phyloP scores from a whole-genome alignment of 208 protist species.

The Leishmania major region DNA sequence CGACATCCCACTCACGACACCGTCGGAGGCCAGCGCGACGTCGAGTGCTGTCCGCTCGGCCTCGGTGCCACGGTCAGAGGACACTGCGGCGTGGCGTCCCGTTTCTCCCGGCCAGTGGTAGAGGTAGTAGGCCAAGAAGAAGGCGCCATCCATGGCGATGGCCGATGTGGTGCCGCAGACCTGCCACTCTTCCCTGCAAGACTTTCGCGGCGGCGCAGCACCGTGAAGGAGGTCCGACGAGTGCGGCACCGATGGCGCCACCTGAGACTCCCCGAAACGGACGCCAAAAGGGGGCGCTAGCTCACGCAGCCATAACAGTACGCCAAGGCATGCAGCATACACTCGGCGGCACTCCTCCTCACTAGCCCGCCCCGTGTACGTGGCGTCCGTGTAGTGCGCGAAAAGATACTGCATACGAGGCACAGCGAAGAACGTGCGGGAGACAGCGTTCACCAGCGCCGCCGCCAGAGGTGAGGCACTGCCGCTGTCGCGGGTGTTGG shows the following conservation, averaged over 20 bases:
- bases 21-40: conserved; percentile 2
- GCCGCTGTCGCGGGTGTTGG: background rate
- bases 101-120: conserved; percentile 17
- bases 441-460: conserved; percentile 29
- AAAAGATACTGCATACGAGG: conserved; percentile 62
- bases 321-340: conserved; percentile 26
- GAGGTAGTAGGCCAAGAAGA: conserved; percentile 57
- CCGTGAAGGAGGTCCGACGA: background rate
- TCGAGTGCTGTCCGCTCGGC: background rate
- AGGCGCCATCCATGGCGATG: conserved; percentile 63
- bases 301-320: conserved; percentile 42
- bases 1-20: background rate
- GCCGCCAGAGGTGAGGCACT: background rate
- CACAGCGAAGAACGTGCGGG: conserved; percentile 39
- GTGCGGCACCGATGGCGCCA: background rate
- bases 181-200: background rate
- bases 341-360: conserved; percentile 25
- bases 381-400: conserved; percentile 12
- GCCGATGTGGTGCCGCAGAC: conserved; percentile 58
- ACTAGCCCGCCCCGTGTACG: background rate
- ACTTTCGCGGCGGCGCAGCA: background rate
- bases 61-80: background rate
- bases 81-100: background rate
- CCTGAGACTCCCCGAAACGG: background rate
- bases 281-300: conserved; percentile 13